Percentiles rank a stretch among this genome's conserved stretches.
Evolutionary conservation across 1,284 basidiomycete species (phyloP).

Genomic region (Neonothopanus nambi): DNA sequence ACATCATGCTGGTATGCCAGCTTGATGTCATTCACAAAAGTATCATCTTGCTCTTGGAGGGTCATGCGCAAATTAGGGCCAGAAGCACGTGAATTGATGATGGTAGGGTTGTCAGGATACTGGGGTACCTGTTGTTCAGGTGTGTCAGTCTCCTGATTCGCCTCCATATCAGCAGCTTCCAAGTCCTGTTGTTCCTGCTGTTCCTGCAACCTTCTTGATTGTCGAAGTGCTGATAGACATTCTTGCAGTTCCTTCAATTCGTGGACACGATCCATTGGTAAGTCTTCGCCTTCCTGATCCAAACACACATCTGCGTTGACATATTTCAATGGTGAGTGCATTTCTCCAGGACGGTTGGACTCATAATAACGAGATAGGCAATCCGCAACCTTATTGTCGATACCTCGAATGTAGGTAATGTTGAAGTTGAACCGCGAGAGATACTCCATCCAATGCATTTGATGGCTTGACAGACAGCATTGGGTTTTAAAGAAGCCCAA

Average conservation of each 20-base stretch:
- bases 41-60: not conserved
- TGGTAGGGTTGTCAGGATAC: too few species aligned
- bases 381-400: slow-evolving; percentile 3
- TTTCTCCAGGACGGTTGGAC: slow-evolving; percentile 23
- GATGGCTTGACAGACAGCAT: not conserved
- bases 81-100: too few species aligned
- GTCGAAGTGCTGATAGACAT: not conserved
- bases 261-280: slow-evolving; percentile 19
- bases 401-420: slow-evolving; percentile 7
- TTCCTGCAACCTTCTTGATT: too few species aligned
- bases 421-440: slow-evolving; percentile 32
- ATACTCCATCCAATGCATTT: slow-evolving; percentile 32
- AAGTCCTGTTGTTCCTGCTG: slow-evolving; percentile 2
- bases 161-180: slow-evolving; percentile 7
- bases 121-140: too few species aligned
- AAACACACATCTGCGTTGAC: slow-evolving; percentile 28
- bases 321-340: slow-evolving; percentile 21
- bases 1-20: slow-evolving; percentile 12
- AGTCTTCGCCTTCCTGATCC: slow-evolving; percentile 27
- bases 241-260: not conserved
- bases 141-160: not conserved
- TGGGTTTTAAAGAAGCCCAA: slow-evolving; percentile 11
- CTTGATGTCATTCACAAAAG: not conserved
- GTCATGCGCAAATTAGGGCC: not conserved
- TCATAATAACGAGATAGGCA: slow-evolving; percentile 33